A percentile compares a stretch with the other conserved stretches of the same genome.
Conservation (phyloP, 306 rosid species). For the Casuarina equisetifolia region DNA sequence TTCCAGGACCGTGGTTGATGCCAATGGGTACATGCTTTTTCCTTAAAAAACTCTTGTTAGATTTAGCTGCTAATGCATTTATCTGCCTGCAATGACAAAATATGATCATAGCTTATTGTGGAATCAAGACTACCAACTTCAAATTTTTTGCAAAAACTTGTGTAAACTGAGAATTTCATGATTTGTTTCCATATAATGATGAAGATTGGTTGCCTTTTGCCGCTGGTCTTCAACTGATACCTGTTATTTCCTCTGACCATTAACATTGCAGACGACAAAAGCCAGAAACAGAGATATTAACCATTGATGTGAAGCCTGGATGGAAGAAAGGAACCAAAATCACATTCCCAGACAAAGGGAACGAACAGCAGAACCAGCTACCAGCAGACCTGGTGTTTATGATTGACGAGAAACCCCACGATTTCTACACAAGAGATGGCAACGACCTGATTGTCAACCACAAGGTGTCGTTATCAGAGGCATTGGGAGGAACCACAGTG, state of each 20-base stretch:
- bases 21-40: conserved; percentile 51
- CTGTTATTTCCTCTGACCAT: background rate
- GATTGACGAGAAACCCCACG: conserved; percentile 89
- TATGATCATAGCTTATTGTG: background rate
- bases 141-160: background rate
- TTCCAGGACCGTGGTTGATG: conserved; percentile 64
- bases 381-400: conserved; percentile 88
- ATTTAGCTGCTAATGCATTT: background rate
- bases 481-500: conserved; percentile 76
- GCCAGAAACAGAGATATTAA: conserved; percentile 75
- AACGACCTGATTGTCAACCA: conserved; percentile 69
- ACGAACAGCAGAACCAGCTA: conserved; percentile 67
- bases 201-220: background rate
- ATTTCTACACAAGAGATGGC: conserved; percentile 67
- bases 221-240: no score
- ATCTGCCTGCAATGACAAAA: background rate
- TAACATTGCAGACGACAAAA: conserved; percentile 43
- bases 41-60: background rate
- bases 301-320: conserved; percentile 84
- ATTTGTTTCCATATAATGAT: background rate
- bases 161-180: background rate
- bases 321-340: conserved; percentile 98
- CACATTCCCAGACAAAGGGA: conserved; percentile 92
- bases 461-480: conserved; percentile 77
- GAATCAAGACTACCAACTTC: background rate